phyloP scores from a whole-genome alignment of 352 stramenopile genomes.

The Phytophthora pinifolia region DNA sequence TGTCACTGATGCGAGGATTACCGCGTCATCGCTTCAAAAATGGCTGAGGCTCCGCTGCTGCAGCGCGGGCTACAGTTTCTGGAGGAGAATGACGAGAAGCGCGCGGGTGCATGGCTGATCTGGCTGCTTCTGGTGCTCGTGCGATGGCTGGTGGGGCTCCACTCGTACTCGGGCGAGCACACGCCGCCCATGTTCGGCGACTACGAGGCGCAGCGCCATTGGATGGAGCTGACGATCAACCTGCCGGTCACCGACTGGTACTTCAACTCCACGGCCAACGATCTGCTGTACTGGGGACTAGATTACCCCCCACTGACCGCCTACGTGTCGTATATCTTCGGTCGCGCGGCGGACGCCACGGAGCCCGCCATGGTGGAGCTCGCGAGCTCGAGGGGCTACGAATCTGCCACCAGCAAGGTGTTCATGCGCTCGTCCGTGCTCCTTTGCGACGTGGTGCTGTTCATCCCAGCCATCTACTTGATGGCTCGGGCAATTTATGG shows the following conservation, averaged over 20 bases:
- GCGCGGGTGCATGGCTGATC: conserved; percentile 42
- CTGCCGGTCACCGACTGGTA: conserved; percentile 96
- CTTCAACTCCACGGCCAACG: conserved; percentile 87
- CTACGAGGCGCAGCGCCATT: conserved; percentile 98
- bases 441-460: conserved; percentile 91
- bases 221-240: conserved; percentile 98
- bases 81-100: conserved; percentile 54
- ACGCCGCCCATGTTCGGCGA: conserved; percentile 93
- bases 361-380: conserved; percentile 90
- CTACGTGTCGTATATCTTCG: conserved; percentile 89
- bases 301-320: conserved; percentile 97
- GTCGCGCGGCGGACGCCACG: conserved; percentile 66
- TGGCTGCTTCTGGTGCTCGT: conserved; percentile 62
- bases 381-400: conserved; percentile 77
- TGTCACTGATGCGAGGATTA: conserved; percentile 20
- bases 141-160: conserved; percentile 76
- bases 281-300: conserved; percentile 97
- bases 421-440: conserved; percentile 95
- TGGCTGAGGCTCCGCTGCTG: conserved; percentile 33
- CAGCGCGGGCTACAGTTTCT: conserved; percentile 50
- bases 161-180: conserved; percentile 80
- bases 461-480: conserved; percentile 68
- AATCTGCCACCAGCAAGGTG: conserved; percentile 81
- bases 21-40: conserved; percentile 23
- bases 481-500: conserved; percentile 51